A percentile compares a stretch with the other conserved stretches of the same genome.
These are phyloP conservation scores for Eimeria brunetti DNA, from an alignment of 169 alveolate species.

Conservation along the genomic window DNA sequence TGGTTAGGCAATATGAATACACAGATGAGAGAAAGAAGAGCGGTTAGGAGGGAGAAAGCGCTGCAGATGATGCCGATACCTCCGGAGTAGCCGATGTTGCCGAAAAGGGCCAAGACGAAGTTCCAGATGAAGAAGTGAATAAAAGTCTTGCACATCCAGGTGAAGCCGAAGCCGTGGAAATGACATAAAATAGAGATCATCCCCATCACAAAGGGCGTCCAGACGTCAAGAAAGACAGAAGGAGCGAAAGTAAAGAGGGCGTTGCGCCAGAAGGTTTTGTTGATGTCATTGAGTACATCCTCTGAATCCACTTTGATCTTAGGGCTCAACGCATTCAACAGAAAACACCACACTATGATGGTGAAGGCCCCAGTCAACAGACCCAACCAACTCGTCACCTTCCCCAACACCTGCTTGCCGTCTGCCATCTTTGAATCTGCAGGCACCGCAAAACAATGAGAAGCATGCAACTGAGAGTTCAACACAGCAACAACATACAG, in stretches of 20 bases:
- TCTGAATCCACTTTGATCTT: slow-evolving; percentile 24
- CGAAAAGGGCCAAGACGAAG: slow-evolving; percentile 72
- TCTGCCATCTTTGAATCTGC: slow-evolving; percentile 11
- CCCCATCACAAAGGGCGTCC: slow-evolving; percentile 78
- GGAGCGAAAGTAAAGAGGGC: slow-evolving; percentile 71
- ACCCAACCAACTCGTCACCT: slow-evolving; percentile 74
- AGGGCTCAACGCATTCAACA: slow-evolving; percentile 14
- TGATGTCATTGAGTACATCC: slow-evolving; percentile 6
- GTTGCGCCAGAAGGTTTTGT: slow-evolving; percentile 50
- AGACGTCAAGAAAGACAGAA: slow-evolving; percentile 55
- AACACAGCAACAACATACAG: too few relatives aligned
- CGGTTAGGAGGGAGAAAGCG: slow-evolving; percentile 67
- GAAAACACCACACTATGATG: slow-evolving; percentile 58
- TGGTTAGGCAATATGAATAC: slow-evolving; percentile 3
- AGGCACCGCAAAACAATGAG: not conserved
- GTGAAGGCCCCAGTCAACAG: slow-evolving; percentile 67
- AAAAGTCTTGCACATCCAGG: slow-evolving; percentile 49
- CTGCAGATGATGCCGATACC: slow-evolving; percentile 78
- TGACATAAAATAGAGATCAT: slow-evolving; percentile 68
- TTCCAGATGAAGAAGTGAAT: slow-evolving; percentile 72
- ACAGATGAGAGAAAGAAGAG: slow-evolving; percentile 71
- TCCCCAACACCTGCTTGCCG: slow-evolving; percentile 46
- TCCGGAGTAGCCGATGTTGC: slow-evolving; percentile 79
- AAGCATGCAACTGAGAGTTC: not conserved
- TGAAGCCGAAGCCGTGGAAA: slow-evolving; percentile 19